Evolutionary conservation across 129 eudicot genomes (phyloP).

Genomic region (Sambucus nigra): DNA sequence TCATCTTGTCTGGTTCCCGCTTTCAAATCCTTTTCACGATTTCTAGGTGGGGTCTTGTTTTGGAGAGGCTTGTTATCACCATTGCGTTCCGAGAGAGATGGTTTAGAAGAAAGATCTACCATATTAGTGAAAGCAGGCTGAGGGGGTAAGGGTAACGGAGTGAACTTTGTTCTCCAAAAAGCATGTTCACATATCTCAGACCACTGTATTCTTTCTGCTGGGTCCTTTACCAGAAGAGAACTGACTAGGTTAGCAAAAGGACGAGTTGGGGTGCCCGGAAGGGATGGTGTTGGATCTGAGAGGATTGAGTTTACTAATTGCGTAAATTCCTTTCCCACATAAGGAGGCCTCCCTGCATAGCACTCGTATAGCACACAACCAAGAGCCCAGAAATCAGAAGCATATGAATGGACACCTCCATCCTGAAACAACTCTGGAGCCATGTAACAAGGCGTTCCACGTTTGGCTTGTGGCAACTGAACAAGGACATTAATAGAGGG

Average conservation of each 20-base stretch:
- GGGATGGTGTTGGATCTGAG: conserved; percentile 71
- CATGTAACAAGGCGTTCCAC: conserved; percentile 98
- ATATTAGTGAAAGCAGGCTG: conserved; percentile 79
- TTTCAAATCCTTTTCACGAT: conserved; percentile 51
- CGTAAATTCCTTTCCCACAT: conserved; percentile 76
- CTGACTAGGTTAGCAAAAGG: conserved; percentile 73
- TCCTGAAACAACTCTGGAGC: conserved; percentile 98
- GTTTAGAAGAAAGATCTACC: conserved; percentile 59
- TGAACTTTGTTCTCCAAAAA: conserved; percentile 69
- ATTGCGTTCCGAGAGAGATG: conserved; percentile 56
- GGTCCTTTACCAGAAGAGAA: conserved; percentile 83
- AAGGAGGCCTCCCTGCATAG: conserved; percentile 82
- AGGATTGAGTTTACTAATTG: conserved; percentile 74
- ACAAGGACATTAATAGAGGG: conserved; percentile 8
- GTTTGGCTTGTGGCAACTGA: conserved; percentile 96
- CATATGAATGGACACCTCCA: conserved; percentile 93
- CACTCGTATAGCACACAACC: conserved; percentile 97
- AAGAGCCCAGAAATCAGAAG: conserved; percentile 98
- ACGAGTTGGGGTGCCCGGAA: conserved; percentile 79
- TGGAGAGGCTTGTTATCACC: conserved; percentile 36
- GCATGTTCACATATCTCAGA: conserved; percentile 74
- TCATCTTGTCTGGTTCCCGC: conserved; percentile 37
- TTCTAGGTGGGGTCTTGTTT: conserved; percentile 56
- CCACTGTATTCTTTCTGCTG: conserved; percentile 92
- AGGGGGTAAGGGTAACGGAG: conserved; percentile 56